Evolutionary conservation across 1,284 basidiomycete genomes (phyloP).

Genomic region (Trametes sp.): DNA sequence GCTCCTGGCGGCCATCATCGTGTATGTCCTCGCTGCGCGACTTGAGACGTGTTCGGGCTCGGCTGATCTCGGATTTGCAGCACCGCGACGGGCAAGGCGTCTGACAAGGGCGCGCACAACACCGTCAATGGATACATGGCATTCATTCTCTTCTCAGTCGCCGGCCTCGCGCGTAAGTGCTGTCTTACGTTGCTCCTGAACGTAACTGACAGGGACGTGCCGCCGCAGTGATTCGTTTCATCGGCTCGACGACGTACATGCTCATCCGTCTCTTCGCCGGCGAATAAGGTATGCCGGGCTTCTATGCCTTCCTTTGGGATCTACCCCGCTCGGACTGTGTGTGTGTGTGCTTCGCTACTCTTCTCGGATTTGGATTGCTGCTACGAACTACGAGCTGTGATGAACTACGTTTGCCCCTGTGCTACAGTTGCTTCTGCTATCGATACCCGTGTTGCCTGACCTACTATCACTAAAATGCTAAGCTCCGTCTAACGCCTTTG

Average conservation of each 20-base stretch:
- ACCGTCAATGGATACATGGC: slow-evolving; percentile 82
- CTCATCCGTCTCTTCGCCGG: slow-evolving; percentile 84
- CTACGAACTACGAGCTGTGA: slow-evolving; percentile 15
- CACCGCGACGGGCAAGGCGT: no score
- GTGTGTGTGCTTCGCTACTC: no score
- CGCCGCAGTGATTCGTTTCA: slow-evolving; percentile 75
- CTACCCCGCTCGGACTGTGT: not conserved
- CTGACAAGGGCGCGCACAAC: slow-evolving; percentile 55
- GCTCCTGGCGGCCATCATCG: slow-evolving; percentile 75
- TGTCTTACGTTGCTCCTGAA: not conserved
- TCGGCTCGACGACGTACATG: slow-evolving; percentile 82
- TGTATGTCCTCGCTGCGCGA: slow-evolving; percentile 47
- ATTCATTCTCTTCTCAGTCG: slow-evolving; percentile 85
- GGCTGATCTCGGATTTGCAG: slow-evolving; percentile 41
- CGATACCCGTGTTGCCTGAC: slow-evolving; percentile 35
- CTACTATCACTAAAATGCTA: slow-evolving; percentile 29
- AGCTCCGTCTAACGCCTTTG: slow-evolving; percentile 21
- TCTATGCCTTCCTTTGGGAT: not conserved
- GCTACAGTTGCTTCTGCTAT: slow-evolving; percentile 34
- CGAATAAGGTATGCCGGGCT: slow-evolving; percentile 54
- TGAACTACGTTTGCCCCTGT: slow-evolving; percentile 32
- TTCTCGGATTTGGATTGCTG: slow-evolving; percentile 9
- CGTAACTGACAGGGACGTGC: slow-evolving; percentile 11
- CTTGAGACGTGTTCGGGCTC: slow-evolving; percentile 11
- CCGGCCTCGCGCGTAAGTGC: slow-evolving; percentile 81